Base-by-base conservation (phyloP, 768 basidiomycete species). In the Rhizopogon roseolus region DNA sequence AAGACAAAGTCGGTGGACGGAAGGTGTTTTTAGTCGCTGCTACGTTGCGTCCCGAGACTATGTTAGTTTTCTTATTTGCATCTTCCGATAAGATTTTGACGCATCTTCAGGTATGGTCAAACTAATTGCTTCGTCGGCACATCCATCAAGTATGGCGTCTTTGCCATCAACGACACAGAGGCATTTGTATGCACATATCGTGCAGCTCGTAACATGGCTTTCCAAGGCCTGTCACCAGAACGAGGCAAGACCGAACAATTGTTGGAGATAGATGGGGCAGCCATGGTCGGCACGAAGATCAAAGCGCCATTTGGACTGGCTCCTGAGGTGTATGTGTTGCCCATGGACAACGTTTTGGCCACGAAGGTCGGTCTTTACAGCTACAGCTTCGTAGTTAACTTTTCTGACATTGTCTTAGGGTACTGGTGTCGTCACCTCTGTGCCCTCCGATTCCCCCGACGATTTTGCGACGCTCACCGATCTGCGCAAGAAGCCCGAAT, bases 311-410 rank as follows among this genome's bases (percentile, higher is more conserved):
- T 90, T 57, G 81, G 85, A 22, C 62, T 93, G 49, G 80, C 86
- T 66, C 82, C 89, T 0, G 86, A 96, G 70, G 90, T 98, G 27
- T 94, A 94, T 64, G 92, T 99, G 43, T 72, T 99, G 54, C 97
- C 97, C n/a, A 99, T 99, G 97, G 97, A 99, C 60, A 90, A 87
- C 60, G 93, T 98, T 50, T 79, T 96, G 44, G 82, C 93, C n/a
- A 95, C 91, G 57, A 98, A 98, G 78, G 90, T 81, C 50, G 17
- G 74, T 55, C 28, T 1, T 46, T 14, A 9, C 16, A 10, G 5
- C 8, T 8, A 29, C 29, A 8, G 8, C 7, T 6, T 22, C 5
- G 43, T 17, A 3, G 52, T 64, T 49, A 64, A 38, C 6, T 6
- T 38, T 10, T 43, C 27, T 52, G 36, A 39, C n/a, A 52, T 16